phyloP scores from a whole-genome alignment of 257 asterid species.

The Solanum sitiens region DNA sequence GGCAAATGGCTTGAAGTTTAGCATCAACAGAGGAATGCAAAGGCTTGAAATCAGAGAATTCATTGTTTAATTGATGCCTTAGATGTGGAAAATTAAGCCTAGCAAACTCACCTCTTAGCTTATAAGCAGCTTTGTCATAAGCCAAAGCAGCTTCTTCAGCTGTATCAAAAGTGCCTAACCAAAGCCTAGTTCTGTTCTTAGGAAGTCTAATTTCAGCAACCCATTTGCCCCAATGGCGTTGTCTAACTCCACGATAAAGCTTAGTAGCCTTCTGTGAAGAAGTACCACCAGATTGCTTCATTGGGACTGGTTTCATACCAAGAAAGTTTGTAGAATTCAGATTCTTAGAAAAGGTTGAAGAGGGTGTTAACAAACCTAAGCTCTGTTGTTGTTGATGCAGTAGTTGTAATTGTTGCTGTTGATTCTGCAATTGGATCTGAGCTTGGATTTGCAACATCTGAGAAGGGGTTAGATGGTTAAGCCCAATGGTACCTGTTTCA shows the following conservation, averaged over 20 bases:
- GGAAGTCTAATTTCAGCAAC: conserved; percentile 92
- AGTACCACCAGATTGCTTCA: conserved; percentile 53
- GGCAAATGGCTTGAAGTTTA: conserved; percentile 68
- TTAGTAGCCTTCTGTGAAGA: conserved; percentile 41
- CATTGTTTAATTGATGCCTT: conserved; percentile 39
- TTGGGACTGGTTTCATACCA: conserved; percentile 41
- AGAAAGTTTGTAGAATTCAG: conserved; percentile 24
- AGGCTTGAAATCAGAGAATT: conserved; percentile 41
- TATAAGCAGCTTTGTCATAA: conserved; percentile 79
- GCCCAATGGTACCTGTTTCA: conserved; percentile 31
- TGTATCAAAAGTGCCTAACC: conserved; percentile 89
- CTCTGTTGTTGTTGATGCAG: conserved; percentile 14
- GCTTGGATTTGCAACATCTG: conserved; percentile 68
- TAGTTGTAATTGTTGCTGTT: conserved; percentile 14
- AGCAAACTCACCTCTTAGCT: conserved; percentile 73
- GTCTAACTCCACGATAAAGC: conserved; percentile 88
- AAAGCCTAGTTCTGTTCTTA: conserved; percentile 72
- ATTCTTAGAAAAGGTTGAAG: background rate
- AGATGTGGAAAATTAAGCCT: conserved; percentile 77
- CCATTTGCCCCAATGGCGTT: conserved; percentile 97
- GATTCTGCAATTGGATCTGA: conserved; percentile 51
- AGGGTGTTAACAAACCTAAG: conserved; percentile 10
- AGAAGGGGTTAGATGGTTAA: conserved; percentile 48
- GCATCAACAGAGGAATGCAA: conserved; percentile 71
- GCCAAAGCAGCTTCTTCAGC: conserved; percentile 91